phyloP scores from a whole-genome alignment of 2,329 filamentous ascomycete genomes.

The Mycogone perniciosa region DNA sequence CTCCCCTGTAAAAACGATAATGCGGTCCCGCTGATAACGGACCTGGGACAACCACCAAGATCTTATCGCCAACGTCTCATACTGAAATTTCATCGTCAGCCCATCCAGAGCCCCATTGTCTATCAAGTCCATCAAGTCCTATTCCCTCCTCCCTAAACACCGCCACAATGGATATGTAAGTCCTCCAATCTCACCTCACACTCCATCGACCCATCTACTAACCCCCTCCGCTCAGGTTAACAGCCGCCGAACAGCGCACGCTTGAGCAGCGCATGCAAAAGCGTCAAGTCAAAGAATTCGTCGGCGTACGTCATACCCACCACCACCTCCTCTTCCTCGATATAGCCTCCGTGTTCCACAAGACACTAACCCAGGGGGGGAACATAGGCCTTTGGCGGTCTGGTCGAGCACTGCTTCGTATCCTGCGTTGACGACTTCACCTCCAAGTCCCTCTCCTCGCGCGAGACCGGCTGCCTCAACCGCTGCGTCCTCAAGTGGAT shows the following conservation, averaged over 20 bases:
- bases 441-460: constrained; percentile 82
- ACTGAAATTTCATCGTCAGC: constrained; percentile 15
- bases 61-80: constrained; percentile 3
- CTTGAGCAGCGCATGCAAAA: constrained; percentile 92
- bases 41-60: neutral
- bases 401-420: constrained; percentile 84
- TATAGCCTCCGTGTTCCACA: neutral
- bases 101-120: neutral
- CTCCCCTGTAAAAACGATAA: constrained; percentile 6
- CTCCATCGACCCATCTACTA: neutral
- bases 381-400: constrained; percentile 30
- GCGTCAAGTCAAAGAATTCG: constrained; percentile 98
- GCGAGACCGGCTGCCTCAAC: constrained; percentile 87
- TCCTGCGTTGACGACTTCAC: constrained; percentile 98
- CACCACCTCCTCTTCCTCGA: neutral
- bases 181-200: neutral
- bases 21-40: constrained; percentile 7
- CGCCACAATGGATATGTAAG: constrained; percentile 27
- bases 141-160: constrained; percentile 5
- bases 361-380: neutral
- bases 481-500: constrained; percentile 96
- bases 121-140: constrained; percentile 2
- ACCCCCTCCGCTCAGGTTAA: constrained; percentile 46
- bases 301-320: constrained; percentile 62
- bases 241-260: constrained; percentile 77